A percentile compares a stretch with the other conserved stretches of the same genome.
phyloP scores from a whole-genome alignment of 2,329 filamentous ascomycete genomes.

The Fusarium dimerum region DNA sequence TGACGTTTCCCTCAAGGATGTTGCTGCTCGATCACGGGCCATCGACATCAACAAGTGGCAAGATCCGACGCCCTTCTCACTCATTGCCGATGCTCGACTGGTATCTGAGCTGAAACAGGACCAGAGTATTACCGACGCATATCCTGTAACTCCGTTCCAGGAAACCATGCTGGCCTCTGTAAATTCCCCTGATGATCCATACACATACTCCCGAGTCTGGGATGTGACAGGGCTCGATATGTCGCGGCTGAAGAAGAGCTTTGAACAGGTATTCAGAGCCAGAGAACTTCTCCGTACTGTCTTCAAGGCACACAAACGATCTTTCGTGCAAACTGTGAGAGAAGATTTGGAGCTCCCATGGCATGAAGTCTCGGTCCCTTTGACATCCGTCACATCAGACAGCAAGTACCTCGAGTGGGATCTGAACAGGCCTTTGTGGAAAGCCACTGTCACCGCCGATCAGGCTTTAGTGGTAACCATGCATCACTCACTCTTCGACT shows the following conservation, averaged over 20 bases:
- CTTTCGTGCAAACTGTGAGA: constrained; percentile 1
- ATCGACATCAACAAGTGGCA: neutral
- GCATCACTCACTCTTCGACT: constrained; percentile 37
- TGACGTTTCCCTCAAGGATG: neutral
- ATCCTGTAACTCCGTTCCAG: constrained; percentile 26
- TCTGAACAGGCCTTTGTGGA: neutral
- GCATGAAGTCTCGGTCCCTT: neutral
- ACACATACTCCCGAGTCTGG: constrained; percentile 21
- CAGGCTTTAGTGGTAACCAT: constrained; percentile 29
- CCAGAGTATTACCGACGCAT: constrained; percentile 15
- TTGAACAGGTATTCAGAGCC: constrained; percentile 12
- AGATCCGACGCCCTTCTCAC: constrained; percentile 13
- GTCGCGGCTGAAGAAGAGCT: constrained; percentile 2
- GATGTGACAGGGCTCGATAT: constrained; percentile 10
- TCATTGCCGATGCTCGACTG: constrained; percentile 4
- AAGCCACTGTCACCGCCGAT: neutral
- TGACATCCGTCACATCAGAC: neutral
- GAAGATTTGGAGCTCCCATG: neutral
- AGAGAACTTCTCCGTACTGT: constrained; percentile 17
- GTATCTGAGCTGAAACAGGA: neutral
- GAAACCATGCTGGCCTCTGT: constrained; percentile 18
- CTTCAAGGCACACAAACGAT: constrained; percentile 12
- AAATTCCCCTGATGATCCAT: constrained; percentile 4
- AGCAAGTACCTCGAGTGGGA: neutral
- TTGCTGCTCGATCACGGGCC: neutral